Conservation (phyloP, 169 alveolate genomes). For the Sarcocystis neurona region DNA sequence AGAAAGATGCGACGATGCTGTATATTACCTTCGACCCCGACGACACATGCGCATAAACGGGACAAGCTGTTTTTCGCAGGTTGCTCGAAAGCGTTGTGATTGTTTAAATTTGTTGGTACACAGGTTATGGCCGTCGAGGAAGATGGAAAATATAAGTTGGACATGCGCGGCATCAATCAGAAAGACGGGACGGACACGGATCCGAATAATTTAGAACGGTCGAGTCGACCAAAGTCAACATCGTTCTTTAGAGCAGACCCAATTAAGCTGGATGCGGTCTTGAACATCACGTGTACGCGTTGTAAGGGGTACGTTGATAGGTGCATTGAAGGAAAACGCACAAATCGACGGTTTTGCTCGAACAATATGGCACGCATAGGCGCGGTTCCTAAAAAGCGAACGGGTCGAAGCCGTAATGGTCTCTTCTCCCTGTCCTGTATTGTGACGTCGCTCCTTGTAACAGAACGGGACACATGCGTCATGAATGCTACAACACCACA, state of each 20-base stretch:
- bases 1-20: neutral
- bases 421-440: neutral
- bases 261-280: constrained; percentile 27
- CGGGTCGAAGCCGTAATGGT: neutral
- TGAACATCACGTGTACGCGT: constrained; percentile 34
- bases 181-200: constrained; percentile 39
- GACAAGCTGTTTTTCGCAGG: neutral
- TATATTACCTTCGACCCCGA: neutral
- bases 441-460: neutral
- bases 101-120: neutral
- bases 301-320: constrained; percentile 45
- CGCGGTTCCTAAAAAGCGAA: neutral
- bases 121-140: constrained; percentile 42
- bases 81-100: too few species aligned
- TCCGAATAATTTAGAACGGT: constrained; percentile 19
- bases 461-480: constrained; percentile 58
- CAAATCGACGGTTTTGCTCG: neutral
- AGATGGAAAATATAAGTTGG: constrained; percentile 39
- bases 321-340: neutral
- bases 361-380: neutral
- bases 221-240: neutral
- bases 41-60: neutral
- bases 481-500: constrained; percentile 52
- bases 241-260: neutral
- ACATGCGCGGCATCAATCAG: constrained; percentile 50